Evolutionary conservation across 2,329 filamentous ascomycete genomes (phyloP), one percentile per base, ranked within the genome.

Genomic region (Fusarium goolgardi): DNA sequence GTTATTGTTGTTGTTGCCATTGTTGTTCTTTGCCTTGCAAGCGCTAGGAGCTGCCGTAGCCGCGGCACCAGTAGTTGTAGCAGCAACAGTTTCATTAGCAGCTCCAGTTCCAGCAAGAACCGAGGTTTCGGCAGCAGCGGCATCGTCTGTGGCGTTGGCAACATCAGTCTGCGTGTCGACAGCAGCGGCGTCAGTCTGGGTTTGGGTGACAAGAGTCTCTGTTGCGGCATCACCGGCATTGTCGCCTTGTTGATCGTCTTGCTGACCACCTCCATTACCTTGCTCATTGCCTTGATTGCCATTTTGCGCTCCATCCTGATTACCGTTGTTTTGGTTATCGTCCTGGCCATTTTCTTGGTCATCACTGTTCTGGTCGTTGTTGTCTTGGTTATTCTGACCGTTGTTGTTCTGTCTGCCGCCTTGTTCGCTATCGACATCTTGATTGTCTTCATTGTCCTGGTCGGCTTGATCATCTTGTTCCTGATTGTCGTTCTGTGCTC

Each of bases 101-200:
- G 31, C 43, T 4, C 55, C 53, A 15, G 32, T 41, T 3, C 12
- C 50, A 1, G 12, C 20, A 2, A 41, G 40, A 2, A 29, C 41
- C 29, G 56, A 27, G 3, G 59, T 61, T 5, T 62, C 31, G 7
- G 58, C 27, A 23, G 55, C 55, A 20, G 37, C 25, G 21, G 55
- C 25, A 35, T 57, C 37, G 7, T 31, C 20, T 2, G 55, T 49
- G 0, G 34, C 37, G 6, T 46, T 34, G 25, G 41, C 53, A 12
- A 25, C 35, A 4, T 47, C 51, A 1, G 46, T 47, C 29, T 47
- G 45, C 8, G 29, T 32, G n/a, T 46, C 44, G 2, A 25, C 27
- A 16, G 44, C 44, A 6, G 45, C 16, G 2, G 46, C 32, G 27
- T 37, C 46, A 11, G 46, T 51, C n/a, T 51, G 47, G 5, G 47